These are phyloP conservation scores for Cladobotryum protrusum DNA, from an alignment of 2,329 filamentous ascomycete species.

Conservation along the genomic window DNA sequence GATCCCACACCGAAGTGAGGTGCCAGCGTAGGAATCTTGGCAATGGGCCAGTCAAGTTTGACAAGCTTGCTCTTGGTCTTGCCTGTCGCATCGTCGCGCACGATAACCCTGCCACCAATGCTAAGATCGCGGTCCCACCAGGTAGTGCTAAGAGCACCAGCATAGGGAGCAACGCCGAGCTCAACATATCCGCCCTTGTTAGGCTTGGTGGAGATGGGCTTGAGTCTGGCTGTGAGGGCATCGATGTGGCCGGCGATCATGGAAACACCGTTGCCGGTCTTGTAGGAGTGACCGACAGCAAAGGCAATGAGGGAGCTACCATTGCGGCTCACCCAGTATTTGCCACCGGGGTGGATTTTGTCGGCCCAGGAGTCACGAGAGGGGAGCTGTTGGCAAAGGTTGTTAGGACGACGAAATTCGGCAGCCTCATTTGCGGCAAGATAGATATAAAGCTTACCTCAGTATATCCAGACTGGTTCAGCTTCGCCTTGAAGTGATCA, in stretches of 20 bases:
- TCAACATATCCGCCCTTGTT: conserved; percentile 80
- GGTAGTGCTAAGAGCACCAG: conserved; percentile 76
- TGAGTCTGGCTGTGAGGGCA: conserved; percentile 81
- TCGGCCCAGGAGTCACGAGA: conserved; percentile 71
- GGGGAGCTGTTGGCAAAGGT: conserved; percentile 47
- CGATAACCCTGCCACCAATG: conserved; percentile 81
- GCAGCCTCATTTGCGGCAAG: background rate
- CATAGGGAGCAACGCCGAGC: conserved; percentile 88
- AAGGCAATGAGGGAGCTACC: conserved; percentile 83
- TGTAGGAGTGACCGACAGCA: conserved; percentile 71
- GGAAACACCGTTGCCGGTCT: conserved; percentile 77
- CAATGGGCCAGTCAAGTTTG: conserved; percentile 91
- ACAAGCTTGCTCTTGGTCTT: conserved; percentile 79
- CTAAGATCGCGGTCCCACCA: conserved; percentile 97
- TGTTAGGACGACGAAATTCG: background rate
- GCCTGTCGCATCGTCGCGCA: conserved; percentile 63
- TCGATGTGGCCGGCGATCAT: conserved; percentile 92
- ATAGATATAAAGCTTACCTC: conserved; percentile 43
- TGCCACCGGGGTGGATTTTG: conserved; percentile 70
- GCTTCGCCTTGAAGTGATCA: conserved; percentile 65
- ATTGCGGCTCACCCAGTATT: conserved; percentile 85
- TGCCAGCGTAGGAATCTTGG: conserved; percentile 82
- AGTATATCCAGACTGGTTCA: conserved; percentile 66
- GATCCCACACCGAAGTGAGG: conserved; percentile 84
- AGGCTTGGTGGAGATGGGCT: conserved; percentile 83